Percentiles rank a stretch among this genome's conserved stretches.
Evolutionary conservation across 768 basidiomycete genomes (phyloP).

Genomic region (Trametopsis cervina): DNA sequence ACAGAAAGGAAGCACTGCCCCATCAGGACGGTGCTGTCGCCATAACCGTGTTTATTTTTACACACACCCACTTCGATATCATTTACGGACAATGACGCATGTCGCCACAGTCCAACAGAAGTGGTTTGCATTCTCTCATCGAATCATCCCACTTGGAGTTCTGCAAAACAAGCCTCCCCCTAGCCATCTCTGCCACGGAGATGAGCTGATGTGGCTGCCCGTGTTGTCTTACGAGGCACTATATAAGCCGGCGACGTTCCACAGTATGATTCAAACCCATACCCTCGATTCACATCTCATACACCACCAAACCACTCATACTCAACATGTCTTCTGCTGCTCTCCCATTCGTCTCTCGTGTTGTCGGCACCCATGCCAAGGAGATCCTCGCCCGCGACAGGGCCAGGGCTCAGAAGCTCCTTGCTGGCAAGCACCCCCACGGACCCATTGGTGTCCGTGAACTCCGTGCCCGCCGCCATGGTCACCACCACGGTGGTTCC

Average conservation of each 20-base stretch:
- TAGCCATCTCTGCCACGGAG: too few relatives aligned
- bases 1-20: too few relatives aligned
- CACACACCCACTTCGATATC: background rate
- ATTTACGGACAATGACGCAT: background rate
- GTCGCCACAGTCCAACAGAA: background rate
- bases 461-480: conserved; percentile 20
- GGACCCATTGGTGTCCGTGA: conserved; percentile 36
- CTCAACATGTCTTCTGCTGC: conserved; percentile 12
- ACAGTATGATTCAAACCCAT: background rate
- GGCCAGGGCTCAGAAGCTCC: conserved; percentile 47
- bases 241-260: too few relatives aligned
- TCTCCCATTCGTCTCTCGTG: conserved; percentile 39
- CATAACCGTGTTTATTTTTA: too few relatives aligned
- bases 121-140: too few relatives aligned
- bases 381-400: conserved; percentile 47
- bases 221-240: too few relatives aligned
- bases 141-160: too few relatives aligned
- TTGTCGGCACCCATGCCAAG: conserved; percentile 34
- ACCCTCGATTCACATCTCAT: background rate
- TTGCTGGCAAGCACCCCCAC: conserved; percentile 47
- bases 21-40: too few relatives aligned
- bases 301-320: background rate
- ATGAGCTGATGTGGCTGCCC: too few relatives aligned
- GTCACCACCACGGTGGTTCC: conserved; percentile 17
- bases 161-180: too few relatives aligned